These are phyloP conservation scores for Yarrowia bubula DNA, from an alignment of 805 yeast species.

Conservation along the genomic window DNA sequence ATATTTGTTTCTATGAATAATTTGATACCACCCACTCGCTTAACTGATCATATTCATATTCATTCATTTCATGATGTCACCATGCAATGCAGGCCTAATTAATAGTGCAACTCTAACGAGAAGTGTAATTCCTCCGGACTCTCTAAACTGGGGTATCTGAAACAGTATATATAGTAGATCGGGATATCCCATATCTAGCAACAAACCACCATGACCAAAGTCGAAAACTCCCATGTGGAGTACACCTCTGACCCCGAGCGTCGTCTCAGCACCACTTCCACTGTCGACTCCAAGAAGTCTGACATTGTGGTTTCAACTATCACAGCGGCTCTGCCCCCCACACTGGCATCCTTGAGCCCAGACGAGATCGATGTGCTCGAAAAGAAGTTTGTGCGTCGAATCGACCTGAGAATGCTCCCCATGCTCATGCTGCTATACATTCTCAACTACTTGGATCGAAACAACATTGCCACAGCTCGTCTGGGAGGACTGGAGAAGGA, in stretches of 20 bases:
- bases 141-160: not conserved
- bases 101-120: not conserved
- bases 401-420: slow-evolving; percentile 46
- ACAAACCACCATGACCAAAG: not conserved
- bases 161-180: not conserved
- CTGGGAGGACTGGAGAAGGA: slow-evolving; percentile 40
- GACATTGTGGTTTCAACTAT: not conserved
- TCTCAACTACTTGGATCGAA: slow-evolving; percentile 40
- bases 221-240: slow-evolving; percentile 4
- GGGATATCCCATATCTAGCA: not conserved
- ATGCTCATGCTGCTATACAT: slow-evolving; percentile 38
- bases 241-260: not conserved
- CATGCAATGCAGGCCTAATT: not conserved
- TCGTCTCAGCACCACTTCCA: not conserved
- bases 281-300: not conserved
- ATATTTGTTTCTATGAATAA: no score
- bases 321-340: not conserved
- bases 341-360: not conserved
- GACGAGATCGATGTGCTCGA: slow-evolving; percentile 37
- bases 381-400: slow-evolving; percentile 46
- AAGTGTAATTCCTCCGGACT: not conserved
- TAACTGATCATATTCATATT: no score
- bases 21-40: no score
- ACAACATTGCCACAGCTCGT: slow-evolving; percentile 42
- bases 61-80: not conserved